Evolutionary conservation across 495 filamentous ascomycete species (phyloP), one percentile per base, ranked within the genome.

Genomic region (Extremus antarcticus): DNA sequence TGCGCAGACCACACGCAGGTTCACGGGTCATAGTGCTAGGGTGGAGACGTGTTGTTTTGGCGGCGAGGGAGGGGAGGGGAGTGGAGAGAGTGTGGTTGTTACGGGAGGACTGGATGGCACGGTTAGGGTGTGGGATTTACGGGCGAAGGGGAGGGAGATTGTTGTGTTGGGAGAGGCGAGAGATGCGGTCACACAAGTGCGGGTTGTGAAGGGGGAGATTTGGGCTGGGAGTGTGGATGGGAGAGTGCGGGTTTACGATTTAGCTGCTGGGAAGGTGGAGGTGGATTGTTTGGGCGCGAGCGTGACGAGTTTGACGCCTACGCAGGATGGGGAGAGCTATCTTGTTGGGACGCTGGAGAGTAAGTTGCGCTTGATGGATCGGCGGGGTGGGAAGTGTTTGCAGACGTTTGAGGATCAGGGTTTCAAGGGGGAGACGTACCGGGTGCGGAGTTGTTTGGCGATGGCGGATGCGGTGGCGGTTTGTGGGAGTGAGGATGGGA

Each of bases 161-260:
- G 87, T 94, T 70, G 78, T 82, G 11, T 74, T 96, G 15, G 69
- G 70, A 4, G 90, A 95, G 51, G 90, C 90, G 4, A 75, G 73
- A 59, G 92, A 97, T 65, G 82, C 81, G 38, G 77, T 97, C 24
- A 81, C 74, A 3, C 73, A 72, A 48, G 66, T 96, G 0, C 77
- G 72, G 23, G 73, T 81, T 0, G 58, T 65, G 1, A 79, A 72
- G 2, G 63, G 67, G 15, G 81, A 86, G 69, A 77, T 92, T 56
- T 59, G 82, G 2, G 74, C 74, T 3, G 91, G 86, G 0, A 89
- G 88, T 66, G 90, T 95, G 35, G 92, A 98, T 70, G 92, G 90
- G 19, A 76, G 84, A 58, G 77, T 90, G 8, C 76, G 94, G 53
- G 72, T 78, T 43, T 97, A 98, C 70, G 92, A 98, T 72, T 63